Percentiles rank a stretch among this genome's conserved stretches.
phyloP scores from a whole-genome alignment of 2,329 filamentous ascomycete genomes.

The Sporothrix dimorphospora region DNA sequence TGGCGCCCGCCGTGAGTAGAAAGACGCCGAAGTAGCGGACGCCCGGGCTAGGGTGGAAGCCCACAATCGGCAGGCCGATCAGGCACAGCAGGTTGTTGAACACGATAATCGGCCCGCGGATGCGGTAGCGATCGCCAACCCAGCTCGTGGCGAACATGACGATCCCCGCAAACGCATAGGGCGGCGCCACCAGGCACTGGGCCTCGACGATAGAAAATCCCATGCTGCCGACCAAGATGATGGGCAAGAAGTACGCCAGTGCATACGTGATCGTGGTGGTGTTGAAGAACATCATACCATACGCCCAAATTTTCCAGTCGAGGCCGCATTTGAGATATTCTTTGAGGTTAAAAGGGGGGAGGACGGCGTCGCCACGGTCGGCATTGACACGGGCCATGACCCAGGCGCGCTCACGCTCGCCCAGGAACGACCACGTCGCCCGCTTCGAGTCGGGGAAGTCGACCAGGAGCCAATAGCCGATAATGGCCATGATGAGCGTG shows the following conservation, averaged over 20 bases:
- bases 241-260: conserved; percentile 76
- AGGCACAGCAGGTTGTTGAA: conserved; percentile 60
- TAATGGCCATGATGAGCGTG: conserved; percentile 56
- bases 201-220: conserved; percentile 65
- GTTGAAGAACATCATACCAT: conserved; percentile 64
- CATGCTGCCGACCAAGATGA: conserved; percentile 68
- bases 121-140: conserved; percentile 66
- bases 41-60: conserved; percentile 59
- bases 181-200: conserved; percentile 73
- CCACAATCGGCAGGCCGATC: conserved; percentile 73
- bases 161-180: conserved; percentile 67
- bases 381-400: conserved; percentile 57
- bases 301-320: conserved; percentile 65
- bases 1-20: conserved; percentile 73
- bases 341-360: conserved; percentile 55
- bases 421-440: conserved; percentile 57
- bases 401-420: conserved; percentile 54
- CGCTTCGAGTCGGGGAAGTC: conserved; percentile 65
- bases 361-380: conserved; percentile 60
- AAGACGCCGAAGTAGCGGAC: conserved; percentile 77
- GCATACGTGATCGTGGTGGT: conserved; percentile 75
- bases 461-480: conserved; percentile 61
- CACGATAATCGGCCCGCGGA: conserved; percentile 68
- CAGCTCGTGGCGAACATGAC: conserved; percentile 64
- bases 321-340: conserved; percentile 52